Base-by-base conservation (phyloP, 768 basidiomycete genomes). In the Porpolomopsis calyptriformis region DNA sequence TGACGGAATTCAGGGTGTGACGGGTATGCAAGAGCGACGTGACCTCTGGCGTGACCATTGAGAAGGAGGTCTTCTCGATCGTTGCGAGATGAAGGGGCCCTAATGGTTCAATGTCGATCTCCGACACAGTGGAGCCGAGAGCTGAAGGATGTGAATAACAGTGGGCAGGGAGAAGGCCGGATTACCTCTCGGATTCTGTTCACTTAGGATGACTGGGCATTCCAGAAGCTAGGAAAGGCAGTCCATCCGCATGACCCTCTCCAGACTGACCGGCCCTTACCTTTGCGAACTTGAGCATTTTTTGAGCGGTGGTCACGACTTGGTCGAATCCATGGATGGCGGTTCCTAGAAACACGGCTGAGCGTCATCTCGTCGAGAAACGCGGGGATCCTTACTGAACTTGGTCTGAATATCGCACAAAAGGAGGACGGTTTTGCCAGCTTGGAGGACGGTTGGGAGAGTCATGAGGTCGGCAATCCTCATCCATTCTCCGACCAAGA, bases 341-440 rank as follows among this genome's bases (percentile, higher is more conserved):
- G 16, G 69, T 52, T 8, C 53, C 61, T 67, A 9, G 10, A 46
- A 14, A 14, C 18, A 14, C 14, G n/a, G 29, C 14, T 12, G 31
- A 19, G 7, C 29, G 29, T 31, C 29, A 31, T 16, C 8, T 7
- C 23, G 27, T 38, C 14, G 18, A 16, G 14, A 46, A 24, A 35
- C 16, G 10, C n/a, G 43, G 24, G 3, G 23, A 16, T 37, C 48
- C 78, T 51, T 53, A 88, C 87, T 66, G 64, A 90, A 84, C 51
- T 76, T 74, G 6, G 74, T 68, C 64, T 93, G 91, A 2, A 93
- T 63, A 60, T 94, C 92, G 60, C 91, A 96, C 22, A 89, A 65
- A 48, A 93, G 74, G 68, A 94, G 77, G 40, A 84, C 33, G 60
- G 80, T 64, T 52, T 63, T 54, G 62, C 63, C 29, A 60, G 66